Conservation (phyloP, 345 rosid genomes). For the Passiflora organensis region DNA sequence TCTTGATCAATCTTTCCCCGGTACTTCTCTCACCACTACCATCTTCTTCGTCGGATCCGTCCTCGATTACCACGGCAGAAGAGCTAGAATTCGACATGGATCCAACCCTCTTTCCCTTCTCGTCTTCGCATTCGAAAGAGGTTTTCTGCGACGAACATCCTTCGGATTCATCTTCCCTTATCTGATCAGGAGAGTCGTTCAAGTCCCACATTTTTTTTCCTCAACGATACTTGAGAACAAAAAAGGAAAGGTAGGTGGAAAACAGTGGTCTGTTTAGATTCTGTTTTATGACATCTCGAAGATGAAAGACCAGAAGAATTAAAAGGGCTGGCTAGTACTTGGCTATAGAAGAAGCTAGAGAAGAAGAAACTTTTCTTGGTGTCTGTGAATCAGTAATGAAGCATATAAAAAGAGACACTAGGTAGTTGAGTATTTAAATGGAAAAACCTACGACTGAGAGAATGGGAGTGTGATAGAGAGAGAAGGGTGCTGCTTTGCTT, state of each 20-base stretch:
- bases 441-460: conserved; percentile 14
- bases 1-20: conserved; percentile 21
- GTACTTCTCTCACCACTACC: conserved; percentile 18
- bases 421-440: conserved; percentile 6
- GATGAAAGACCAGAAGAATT: neutral
- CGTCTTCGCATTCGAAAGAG: conserved; percentile 33
- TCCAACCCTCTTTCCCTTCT: conserved; percentile 65
- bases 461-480: conserved; percentile 3
- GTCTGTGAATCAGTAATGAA: neutral
- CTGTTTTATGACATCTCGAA: neutral
- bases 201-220: conserved; percentile 67
- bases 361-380: conserved; percentile 5
- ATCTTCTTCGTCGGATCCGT: conserved; percentile 73
- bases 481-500: conserved; percentile 10
- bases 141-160: conserved; percentile 43
- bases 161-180: conserved; percentile 42
- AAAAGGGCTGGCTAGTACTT: neutral
- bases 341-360: neutral
- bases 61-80: conserved; percentile 68
- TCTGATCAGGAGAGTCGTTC: conserved; percentile 57
- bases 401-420: neutral
- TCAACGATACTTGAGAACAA: neutral
- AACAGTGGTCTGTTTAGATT: neutral
- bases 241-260: neutral
- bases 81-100: conserved; percentile 77